Percentiles rank a stretch among this genome's conserved stretches.
Evolutionary conservation across 805 yeast species (phyloP).

Genomic region (Candida pini): DNA sequence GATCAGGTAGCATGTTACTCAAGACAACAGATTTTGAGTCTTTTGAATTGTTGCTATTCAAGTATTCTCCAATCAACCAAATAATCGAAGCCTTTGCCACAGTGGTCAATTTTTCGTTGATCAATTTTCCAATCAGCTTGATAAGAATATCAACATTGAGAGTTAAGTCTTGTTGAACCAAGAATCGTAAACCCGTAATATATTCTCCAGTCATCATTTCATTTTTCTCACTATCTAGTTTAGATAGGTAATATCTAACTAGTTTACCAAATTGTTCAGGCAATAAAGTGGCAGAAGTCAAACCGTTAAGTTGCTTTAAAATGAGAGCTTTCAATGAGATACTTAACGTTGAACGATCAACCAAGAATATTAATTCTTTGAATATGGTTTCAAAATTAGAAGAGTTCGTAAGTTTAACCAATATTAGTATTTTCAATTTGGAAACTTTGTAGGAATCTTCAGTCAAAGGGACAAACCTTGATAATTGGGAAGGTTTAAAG

Average conservation of each 20-base stretch:
- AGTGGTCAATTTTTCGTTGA: conserved; percentile 14
- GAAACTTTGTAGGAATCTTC: conserved; percentile 41
- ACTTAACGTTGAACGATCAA: conserved; percentile 22
- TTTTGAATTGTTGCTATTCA: conserved; percentile 19
- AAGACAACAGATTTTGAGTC: conserved; percentile 11
- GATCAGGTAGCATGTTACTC: conserved; percentile 62
- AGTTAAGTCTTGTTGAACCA: conserved; percentile 59
- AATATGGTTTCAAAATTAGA: conserved; percentile 46
- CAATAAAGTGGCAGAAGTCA: conserved; percentile 20
- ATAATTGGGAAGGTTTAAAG: conserved; percentile 31
- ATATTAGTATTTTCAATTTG: conserved; percentile 51
- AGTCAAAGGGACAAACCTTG: conserved; percentile 52
- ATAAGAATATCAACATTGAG: conserved; percentile 51
- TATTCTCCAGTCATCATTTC: conserved; percentile 50
- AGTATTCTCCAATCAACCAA: conserved; percentile 88
- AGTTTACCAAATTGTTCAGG: conserved; percentile 47
- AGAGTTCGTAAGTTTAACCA: conserved; percentile 53
- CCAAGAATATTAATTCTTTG: conserved; percentile 60
- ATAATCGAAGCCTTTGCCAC: conserved; percentile 75
- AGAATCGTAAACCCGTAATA: conserved; percentile 63
- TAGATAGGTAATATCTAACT: conserved; percentile 59
- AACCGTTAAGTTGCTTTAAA: conserved; percentile 46
- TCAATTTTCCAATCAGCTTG: conserved; percentile 33
- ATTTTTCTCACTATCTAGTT: conserved; percentile 19
- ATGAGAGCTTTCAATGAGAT: conserved; percentile 35